Evolutionary conservation across 768 basidiomycete genomes (phyloP).

Genomic region (Amylocystis lapponica): DNA sequence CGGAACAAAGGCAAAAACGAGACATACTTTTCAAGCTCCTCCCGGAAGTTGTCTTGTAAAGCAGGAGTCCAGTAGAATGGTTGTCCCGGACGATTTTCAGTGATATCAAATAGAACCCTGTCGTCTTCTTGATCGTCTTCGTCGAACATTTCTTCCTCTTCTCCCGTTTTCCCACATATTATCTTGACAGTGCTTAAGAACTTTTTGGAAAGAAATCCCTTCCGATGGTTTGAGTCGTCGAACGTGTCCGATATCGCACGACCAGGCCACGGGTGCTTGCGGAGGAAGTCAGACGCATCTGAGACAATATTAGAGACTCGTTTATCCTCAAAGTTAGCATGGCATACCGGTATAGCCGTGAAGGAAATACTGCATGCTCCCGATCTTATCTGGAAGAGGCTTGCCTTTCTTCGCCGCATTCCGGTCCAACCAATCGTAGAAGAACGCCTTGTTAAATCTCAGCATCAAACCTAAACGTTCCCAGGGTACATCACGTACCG

Average conservation of each 20-base stretch:
- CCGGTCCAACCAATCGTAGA: conserved; percentile 88
- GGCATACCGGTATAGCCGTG: conserved; percentile 68
- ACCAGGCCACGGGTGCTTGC: conserved; percentile 85
- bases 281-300: conserved; percentile 87
- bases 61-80: conserved; percentile 81
- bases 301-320: not conserved
- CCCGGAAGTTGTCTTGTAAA: conserved; percentile 77
- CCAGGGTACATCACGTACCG: conserved; percentile 26
- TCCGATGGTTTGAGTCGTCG: conserved; percentile 77
- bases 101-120: conserved; percentile 58
- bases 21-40: conserved; percentile 81
- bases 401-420: conserved; percentile 80
- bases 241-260: conserved; percentile 80
- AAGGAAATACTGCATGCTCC: conserved; percentile 86
- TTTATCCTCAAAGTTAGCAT: not conserved
- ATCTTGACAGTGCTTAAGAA: conserved; percentile 65
- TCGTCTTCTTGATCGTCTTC: conserved; percentile 74
- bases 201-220: conserved; percentile 61
- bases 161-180: conserved; percentile 81
- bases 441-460: conserved; percentile 60
- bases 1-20: not conserved
- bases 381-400: conserved; percentile 80
- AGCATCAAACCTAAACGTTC: not conserved
- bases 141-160: conserved; percentile 62
- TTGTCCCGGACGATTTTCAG: conserved; percentile 48